These are phyloP conservation scores for Hymenoscyphus infarciens DNA, from an alignment of 2,329 filamentous ascomycete species.

Conservation along the genomic window DNA sequence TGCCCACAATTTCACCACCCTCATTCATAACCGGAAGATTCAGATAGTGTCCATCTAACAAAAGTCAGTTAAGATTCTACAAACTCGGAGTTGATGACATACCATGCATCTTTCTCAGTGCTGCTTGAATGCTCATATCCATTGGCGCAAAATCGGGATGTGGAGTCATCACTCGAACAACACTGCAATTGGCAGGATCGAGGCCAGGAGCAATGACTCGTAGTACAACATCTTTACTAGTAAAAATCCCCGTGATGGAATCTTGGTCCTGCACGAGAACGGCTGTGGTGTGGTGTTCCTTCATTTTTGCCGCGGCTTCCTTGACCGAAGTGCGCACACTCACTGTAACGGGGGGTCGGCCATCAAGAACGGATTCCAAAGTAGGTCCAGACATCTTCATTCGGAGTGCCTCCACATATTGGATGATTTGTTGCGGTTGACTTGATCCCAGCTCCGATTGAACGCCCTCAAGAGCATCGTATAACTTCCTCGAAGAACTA, in stretches of 20 bases:
- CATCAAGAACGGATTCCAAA: constrained; percentile 88
- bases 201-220: constrained; percentile 96
- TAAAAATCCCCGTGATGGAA: constrained; percentile 97
- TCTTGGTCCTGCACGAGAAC: constrained; percentile 95
- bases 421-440: constrained; percentile 97
- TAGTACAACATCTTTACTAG: constrained; percentile 97
- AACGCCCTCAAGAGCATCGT: constrained; percentile 95
- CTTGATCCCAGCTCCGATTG: constrained; percentile 94
- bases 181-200: constrained; percentile 91
- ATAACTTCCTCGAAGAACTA: constrained; percentile 94
- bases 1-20: constrained; percentile 92
- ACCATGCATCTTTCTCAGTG: constrained; percentile 98
- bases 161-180: constrained; percentile 98
- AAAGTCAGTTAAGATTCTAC: constrained; percentile 22
- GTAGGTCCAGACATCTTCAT: constrained; percentile 98
- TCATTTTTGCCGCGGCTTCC: constrained; percentile 94
- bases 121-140: constrained; percentile 98
- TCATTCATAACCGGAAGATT: constrained; percentile 99
- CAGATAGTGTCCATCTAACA: constrained; percentile 88
- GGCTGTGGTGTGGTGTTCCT: constrained; percentile 97
- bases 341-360: constrained; percentile 87
- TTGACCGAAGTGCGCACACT: constrained; percentile 94
- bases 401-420: constrained; percentile 94
- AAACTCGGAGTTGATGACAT: constrained; percentile 37
- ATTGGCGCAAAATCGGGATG: constrained; percentile 98